Evolutionary conservation across 768 basidiomycete species (phyloP).

Genomic region (Imleria badia): DNA sequence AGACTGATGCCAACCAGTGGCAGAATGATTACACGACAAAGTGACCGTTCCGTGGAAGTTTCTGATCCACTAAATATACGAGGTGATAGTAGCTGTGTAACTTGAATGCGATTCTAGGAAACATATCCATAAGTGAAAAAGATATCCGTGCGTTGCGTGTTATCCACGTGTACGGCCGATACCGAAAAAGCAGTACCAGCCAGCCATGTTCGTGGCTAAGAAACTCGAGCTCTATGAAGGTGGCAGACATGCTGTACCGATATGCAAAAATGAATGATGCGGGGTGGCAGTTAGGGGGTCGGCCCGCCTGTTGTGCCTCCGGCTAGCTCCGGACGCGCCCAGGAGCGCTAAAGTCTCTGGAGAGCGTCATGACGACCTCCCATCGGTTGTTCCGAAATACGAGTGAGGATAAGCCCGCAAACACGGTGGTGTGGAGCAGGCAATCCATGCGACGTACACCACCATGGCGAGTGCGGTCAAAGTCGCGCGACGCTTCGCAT

Average conservation of each 20-base stretch:
- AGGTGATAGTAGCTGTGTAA: not conserved
- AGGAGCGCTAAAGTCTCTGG: slow-evolving; percentile 29
- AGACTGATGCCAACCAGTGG: not conserved
- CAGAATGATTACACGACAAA: not conserved
- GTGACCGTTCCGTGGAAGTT: slow-evolving; percentile 2
- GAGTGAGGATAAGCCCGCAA: slow-evolving; percentile 51
- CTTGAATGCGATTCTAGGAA: slow-evolving; percentile 3
- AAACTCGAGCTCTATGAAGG: not conserved
- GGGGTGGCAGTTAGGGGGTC: not conserved
- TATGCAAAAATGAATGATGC: not conserved
- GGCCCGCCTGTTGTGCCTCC: not conserved
- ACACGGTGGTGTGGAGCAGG: slow-evolving; percentile 46
- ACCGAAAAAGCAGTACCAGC: slow-evolving; percentile 13
- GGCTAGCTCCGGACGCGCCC: not conserved
- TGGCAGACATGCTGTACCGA: slow-evolving; percentile 3
- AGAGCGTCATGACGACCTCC: slow-evolving; percentile 45
- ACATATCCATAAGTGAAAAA: slow-evolving; percentile 9
- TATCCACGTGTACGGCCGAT: not conserved
- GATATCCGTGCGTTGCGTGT: not conserved
- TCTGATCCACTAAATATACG: slow-evolving; percentile 6
- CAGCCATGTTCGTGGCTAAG: not conserved
- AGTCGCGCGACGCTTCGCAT: slow-evolving; percentile 40
- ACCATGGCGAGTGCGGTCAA: slow-evolving; percentile 32
- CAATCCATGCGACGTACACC: slow-evolving; percentile 53
- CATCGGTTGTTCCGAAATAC: slow-evolving; percentile 38